phyloP scores from a whole-genome alignment of 352 stramenopile genomes.

The Globisporangium canariense region DNA sequence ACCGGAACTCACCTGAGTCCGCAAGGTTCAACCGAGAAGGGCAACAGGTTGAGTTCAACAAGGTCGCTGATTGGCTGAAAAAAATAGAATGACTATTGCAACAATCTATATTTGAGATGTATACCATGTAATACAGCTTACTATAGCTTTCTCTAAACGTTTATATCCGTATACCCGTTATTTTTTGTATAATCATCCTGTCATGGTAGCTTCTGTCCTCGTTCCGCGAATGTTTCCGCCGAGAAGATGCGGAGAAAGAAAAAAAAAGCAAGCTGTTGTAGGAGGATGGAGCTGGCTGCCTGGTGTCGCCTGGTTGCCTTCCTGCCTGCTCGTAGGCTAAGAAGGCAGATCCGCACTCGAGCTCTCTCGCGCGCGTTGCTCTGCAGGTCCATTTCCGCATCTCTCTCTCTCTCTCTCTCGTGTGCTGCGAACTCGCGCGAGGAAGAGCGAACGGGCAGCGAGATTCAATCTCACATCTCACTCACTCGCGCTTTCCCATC shows the following conservation, averaged over 20 bases:
- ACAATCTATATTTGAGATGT: background rate
- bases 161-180: no score
- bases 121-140: no score
- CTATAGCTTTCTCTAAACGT: no score
- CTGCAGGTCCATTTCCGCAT: background rate
- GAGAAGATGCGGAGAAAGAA: conserved; percentile 14
- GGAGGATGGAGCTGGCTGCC: background rate
- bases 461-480: conserved; percentile 6
- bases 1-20: background rate
- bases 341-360: background rate
- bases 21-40: background rate
- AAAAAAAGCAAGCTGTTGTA: background rate
- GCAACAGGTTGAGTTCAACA: conserved; percentile 5
- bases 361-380: background rate
- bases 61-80: background rate
- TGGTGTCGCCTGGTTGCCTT: background rate
- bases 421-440: background rate
- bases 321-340: background rate
- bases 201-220: no score
- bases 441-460: background rate
- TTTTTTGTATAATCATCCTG: no score
- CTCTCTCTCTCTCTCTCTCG: background rate
- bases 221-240: conserved; percentile 9
- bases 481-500: background rate
- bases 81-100: background rate